Conservation (phyloP, 75 land plant genomes). For the Isoetes taiwanensis region DNA sequence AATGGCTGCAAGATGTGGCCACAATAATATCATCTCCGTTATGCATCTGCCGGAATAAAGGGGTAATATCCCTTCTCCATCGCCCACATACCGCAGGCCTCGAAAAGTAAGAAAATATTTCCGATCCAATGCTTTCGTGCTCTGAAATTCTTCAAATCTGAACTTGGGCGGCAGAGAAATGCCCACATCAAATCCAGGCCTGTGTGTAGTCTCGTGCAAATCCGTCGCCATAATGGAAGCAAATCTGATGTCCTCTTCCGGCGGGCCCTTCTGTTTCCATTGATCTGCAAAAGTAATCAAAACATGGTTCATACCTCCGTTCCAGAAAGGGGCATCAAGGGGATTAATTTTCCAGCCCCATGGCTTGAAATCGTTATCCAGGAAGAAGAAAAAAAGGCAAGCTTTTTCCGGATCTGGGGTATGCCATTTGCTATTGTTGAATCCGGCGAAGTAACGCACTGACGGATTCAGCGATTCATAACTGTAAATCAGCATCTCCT, state of each 20-base stretch:
- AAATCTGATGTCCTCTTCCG: conserved; percentile 15
- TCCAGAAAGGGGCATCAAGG: conserved; percentile 19
- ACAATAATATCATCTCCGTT: conserved; percentile 28
- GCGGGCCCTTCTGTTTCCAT: conserved; percentile 18
- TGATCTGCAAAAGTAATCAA: conserved; percentile 25
- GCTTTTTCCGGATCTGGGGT: conserved; percentile 24
- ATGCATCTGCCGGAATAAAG: conserved; percentile 24
- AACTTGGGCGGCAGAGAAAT: conserved; percentile 21
- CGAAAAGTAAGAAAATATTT: conserved; percentile 21
- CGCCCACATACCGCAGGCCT: conserved; percentile 27
- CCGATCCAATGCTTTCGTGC: conserved; percentile 11
- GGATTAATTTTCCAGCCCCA: conserved; percentile 16
- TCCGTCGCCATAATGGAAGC: conserved; percentile 23
- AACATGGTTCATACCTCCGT: conserved; percentile 27
- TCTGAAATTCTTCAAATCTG: conserved; percentile 12
- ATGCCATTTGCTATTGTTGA: conserved; percentile 17
- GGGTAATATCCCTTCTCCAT: conserved; percentile 21
- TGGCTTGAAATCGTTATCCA: no score
- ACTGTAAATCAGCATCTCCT: conserved; percentile 18
- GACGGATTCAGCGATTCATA: conserved; percentile 21
- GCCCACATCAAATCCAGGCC: conserved; percentile 36
- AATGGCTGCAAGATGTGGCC: conserved; percentile 25
- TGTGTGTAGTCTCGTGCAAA: conserved; percentile 24
- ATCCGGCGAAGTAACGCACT: conserved; percentile 12
- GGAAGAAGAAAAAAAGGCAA: conserved; percentile 28